phyloP scores from a whole-genome alignment of 2,329 filamentous ascomycete species.

The Calonectria ilicicola region DNA sequence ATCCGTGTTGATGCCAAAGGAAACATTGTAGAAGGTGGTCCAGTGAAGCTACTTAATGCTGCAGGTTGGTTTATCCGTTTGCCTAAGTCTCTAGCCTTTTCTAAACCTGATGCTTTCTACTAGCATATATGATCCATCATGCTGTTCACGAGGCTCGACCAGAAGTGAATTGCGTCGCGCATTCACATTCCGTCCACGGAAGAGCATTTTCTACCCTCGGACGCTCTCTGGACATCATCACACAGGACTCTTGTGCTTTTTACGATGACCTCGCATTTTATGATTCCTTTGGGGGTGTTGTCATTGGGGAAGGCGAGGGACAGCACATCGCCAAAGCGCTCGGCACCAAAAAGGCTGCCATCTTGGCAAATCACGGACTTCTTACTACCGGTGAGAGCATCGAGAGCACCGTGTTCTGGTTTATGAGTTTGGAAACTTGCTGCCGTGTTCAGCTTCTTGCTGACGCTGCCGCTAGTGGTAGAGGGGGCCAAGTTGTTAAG shows the following conservation, averaged over 20 bases:
- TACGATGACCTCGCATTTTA: constrained; percentile 21
- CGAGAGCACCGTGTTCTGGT: constrained; percentile 20
- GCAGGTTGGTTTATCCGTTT: background rate
- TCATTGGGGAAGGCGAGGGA: constrained; percentile 16
- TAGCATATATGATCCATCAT: constrained; percentile 25
- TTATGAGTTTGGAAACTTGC: constrained; percentile 21
- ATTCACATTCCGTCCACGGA: constrained; percentile 21
- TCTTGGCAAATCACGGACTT: constrained; percentile 22
- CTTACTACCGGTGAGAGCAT: constrained; percentile 18
- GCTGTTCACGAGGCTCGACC: constrained; percentile 21
- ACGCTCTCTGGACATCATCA: constrained; percentile 14
- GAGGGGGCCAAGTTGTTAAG: constrained; percentile 4
- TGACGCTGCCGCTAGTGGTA: constrained; percentile 12
- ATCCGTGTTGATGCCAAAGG: constrained; percentile 73
- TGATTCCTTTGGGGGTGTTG: constrained; percentile 11
- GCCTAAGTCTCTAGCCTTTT: background rate
- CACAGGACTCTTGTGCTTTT: constrained; percentile 24
- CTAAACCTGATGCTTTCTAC: background rate
- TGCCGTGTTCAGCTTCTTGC: constrained; percentile 23
- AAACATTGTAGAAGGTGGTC: constrained; percentile 72
- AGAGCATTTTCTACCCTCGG: constrained; percentile 18
- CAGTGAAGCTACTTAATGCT: constrained; percentile 14
- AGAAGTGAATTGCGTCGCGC: constrained; percentile 23
- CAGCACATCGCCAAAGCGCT: constrained; percentile 14
- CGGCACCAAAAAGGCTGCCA: constrained; percentile 12